Conservation (phyloP, 2,329 filamentous ascomycete species). For the Leptographium galeiforme region DNA sequence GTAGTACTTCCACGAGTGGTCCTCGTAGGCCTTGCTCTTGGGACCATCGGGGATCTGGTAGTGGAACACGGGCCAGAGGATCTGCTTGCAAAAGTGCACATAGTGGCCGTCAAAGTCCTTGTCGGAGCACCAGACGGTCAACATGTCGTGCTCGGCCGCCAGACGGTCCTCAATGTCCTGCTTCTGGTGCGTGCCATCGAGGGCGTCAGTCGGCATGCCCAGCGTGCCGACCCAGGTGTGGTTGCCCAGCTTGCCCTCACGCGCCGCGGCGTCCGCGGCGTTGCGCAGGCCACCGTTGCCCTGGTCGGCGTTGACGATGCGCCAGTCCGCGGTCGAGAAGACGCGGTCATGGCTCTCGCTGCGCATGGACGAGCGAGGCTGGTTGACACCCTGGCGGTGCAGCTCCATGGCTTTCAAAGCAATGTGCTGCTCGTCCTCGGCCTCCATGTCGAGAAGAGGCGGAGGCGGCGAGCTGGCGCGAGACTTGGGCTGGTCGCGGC, state of each 20-base stretch:
- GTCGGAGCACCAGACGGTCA: conserved; percentile 77
- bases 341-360: conserved; percentile 54
- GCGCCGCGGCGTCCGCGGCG: conserved; percentile 64
- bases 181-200: conserved; percentile 61
- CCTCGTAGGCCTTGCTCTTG: conserved; percentile 95
- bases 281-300: conserved; percentile 89
- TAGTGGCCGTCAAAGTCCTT: conserved; percentile 93
- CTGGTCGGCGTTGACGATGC: conserved; percentile 71
- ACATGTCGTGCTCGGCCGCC: conserved; percentile 66
- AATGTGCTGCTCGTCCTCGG: conserved; percentile 35
- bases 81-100: conserved; percentile 92
- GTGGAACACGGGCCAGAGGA: conserved; percentile 94
- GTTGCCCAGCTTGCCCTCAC: conserved; percentile 56
- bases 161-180: conserved; percentile 73
- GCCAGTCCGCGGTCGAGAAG: conserved; percentile 71
- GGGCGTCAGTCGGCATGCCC: conserved; percentile 83
- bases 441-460: conserved; percentile 63
- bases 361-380: conserved; percentile 35
- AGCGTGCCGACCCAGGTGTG: conserved; percentile 86
- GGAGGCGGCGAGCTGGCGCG: conserved; percentile 59
- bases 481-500: conserved; percentile 66
- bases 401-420: conserved; percentile 42
- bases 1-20: conserved; percentile 94
- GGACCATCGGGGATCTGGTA: conserved; percentile 97
- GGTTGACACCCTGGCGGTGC: conserved; percentile 42